Evolutionary conservation across 805 yeast genomes (phyloP).

Genomic region (Kuraishia molischiana): DNA sequence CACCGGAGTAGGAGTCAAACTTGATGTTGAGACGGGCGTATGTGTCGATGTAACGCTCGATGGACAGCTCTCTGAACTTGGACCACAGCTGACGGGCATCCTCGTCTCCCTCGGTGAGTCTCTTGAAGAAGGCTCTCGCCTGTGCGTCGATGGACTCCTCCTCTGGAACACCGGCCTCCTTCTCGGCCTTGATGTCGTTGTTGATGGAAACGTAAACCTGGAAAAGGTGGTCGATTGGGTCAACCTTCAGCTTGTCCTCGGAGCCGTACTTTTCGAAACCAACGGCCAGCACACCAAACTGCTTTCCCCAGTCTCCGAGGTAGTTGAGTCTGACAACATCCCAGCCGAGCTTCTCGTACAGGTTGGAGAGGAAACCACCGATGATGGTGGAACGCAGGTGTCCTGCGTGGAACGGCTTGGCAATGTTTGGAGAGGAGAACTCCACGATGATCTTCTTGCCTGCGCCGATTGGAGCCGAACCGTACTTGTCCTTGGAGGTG

Average conservation of each 20-base stretch:
- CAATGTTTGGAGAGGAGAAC: constrained; percentile 96
- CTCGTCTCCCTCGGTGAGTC: constrained; percentile 91
- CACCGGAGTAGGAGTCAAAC: constrained; percentile 90
- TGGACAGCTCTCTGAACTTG: constrained; percentile 84
- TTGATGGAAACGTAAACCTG: constrained; percentile 88
- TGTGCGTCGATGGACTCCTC: constrained; percentile 55
- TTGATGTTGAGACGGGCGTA: constrained; percentile 87
- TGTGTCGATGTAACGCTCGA: constrained; percentile 75
- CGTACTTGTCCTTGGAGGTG: constrained; percentile 51
- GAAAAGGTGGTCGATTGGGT: constrained; percentile 92
- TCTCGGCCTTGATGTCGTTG: constrained; percentile 57
- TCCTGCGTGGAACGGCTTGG: constrained; percentile 99
- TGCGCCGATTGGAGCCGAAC: constrained; percentile 63
- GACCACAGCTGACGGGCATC: constrained; percentile 72
- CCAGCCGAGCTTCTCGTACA: constrained; percentile 88
- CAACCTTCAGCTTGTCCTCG: constrained; percentile 56
- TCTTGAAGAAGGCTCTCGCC: constrained; percentile 82
- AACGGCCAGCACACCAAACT: constrained; percentile 90
- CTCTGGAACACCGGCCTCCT: constrained; percentile 39
- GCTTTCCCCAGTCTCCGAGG: constrained; percentile 99
- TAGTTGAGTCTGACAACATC: constrained; percentile 89
- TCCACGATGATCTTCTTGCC: constrained; percentile 72
- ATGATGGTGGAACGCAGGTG: constrained; percentile 96
- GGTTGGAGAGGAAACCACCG: constrained; percentile 88
- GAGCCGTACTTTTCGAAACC: constrained; percentile 84